Evolutionary conservation across 768 basidiomycete genomes (phyloP), one percentile per base, ranked within the genome.

Genomic region (Rhizopogon vinicolor): DNA sequence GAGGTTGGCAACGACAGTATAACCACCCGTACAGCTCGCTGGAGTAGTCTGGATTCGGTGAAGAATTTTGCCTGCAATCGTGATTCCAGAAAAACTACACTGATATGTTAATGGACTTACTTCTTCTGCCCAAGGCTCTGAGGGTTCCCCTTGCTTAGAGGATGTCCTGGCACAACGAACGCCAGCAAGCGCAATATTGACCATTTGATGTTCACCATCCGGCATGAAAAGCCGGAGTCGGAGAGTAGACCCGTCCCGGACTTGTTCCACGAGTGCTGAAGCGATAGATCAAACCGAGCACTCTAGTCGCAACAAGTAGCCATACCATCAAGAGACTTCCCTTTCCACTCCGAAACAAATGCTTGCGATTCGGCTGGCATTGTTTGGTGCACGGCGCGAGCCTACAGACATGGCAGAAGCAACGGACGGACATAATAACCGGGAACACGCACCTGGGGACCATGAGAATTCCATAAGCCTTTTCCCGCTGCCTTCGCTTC

Each of bases 351-450:
- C 13, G 81, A 77, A 9, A 99, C 82, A 72, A 98, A 98, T 5
- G 84, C 86, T 63, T 89, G 87, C 2, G 94, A 87, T 66, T 98
- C 93, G 22, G 77, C 69, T 3, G 96, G 96, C 95, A 97, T 96
- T 35, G 83, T 81, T 70, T 94, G 84, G 64, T 89, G 79, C 2
- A 97, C 87, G 13, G 73, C 72, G 53, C 86, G 84, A 50, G 89
- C 79, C 89, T 94, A 61, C 40, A 44, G 44, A 29, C 28, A n/a
- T 37, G 22, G 22, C 48, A 49, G 35, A 49, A 49, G 35, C 8
- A 22, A 14, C 18, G 9, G 41, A 54, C 29, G 22, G 41, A 44
- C 35, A 28, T 25, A 33, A 33, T 25, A 14, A 55, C 14, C 19
- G 14, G 39, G 14, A 49, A 37, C 35, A 55, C 67, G 35, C 60